Conservation (phyloP, 2,329 filamentous ascomycete genomes). For the Diaporthe caulivora region DNA sequence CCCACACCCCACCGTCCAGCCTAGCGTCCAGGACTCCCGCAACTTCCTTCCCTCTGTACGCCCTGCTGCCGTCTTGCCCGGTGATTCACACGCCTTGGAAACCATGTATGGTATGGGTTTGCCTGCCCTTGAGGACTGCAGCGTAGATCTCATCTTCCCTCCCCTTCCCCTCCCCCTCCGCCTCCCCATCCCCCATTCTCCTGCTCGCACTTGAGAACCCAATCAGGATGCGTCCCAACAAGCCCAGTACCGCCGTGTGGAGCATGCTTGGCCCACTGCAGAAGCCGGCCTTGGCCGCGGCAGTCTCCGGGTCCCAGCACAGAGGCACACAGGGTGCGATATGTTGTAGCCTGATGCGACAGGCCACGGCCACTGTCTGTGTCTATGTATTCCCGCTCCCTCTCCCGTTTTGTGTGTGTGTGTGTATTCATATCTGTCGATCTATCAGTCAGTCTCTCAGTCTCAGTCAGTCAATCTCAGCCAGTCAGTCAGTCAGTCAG, state of each 20-base stretch:
- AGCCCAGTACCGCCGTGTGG: slow-evolving; percentile 8
- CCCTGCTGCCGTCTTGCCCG: slow-evolving; percentile 3
- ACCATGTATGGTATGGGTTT: not conserved
- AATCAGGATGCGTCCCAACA: slow-evolving; percentile 15
- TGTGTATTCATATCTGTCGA: not conserved
- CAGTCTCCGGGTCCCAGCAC: slow-evolving; percentile 1
- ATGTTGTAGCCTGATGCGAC: slow-evolving; percentile 18
- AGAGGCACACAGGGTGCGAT: slow-evolving; percentile 7
- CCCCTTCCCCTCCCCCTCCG: too few species aligned
- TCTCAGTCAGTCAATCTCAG: not conserved
- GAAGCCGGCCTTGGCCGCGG: not conserved
- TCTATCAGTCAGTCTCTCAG: not conserved
- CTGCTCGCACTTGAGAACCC: slow-evolving; percentile 18
- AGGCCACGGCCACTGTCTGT: not conserved
- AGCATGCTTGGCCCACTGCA: slow-evolving; percentile 4
- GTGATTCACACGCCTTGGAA: slow-evolving; percentile 16
- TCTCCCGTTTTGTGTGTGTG: not conserved
- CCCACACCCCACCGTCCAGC: not conserved
- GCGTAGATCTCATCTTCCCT: slow-evolving; percentile 4
- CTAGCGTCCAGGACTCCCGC: slow-evolving; percentile 24
- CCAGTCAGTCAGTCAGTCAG: not conserved
- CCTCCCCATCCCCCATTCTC: not conserved
- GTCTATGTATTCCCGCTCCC: slow-evolving; percentile 5
- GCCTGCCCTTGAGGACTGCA: slow-evolving; percentile 6
- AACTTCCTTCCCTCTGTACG: slow-evolving; percentile 27